Base-by-base conservation (phyloP, 495 filamentous ascomycete genomes). In the Neurospora intermedia region DNA sequence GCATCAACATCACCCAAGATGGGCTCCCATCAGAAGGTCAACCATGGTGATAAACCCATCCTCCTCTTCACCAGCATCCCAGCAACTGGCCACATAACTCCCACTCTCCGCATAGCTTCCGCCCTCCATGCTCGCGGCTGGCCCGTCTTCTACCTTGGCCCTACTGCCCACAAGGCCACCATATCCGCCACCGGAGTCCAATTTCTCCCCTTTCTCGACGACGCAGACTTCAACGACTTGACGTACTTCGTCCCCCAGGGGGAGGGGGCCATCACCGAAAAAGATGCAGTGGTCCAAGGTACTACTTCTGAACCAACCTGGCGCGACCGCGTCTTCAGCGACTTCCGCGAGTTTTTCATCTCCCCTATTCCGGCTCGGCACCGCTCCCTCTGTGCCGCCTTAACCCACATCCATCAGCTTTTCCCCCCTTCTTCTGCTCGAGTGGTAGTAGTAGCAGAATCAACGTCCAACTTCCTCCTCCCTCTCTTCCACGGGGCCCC, bases 71-170 rank as follows among this genome's bases (percentile, higher is more conserved):
- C 70, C 1, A 69, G 74, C 20, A 43, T 69, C 43, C 39, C 45
- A 18, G 69, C 71, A 18, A 27, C 76, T 0, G 76, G 77, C 8
- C 77, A 77, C 54, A 73, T 71, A 15, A 71, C 70, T 20, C 70
- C 70, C 18, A 54, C 70, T 62, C 9, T 23, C 48, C 31, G 72
- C 70, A 7, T 72, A 72, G 38, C 27, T 70, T 35, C 70, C 62
- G 11, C 31, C 76, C n/a, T 69, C 76, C 13, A 66, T 35, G 13
- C 73, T 8, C 74, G 69, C 2, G 77, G 76, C 38, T 83, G 75
- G 75, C 69, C 74, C 6, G 76, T 75, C n/a, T 79, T 73, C 72
- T 82, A 83, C 74, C 75, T 84, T 1, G 77, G 77, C 48, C 73
- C 76, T 11, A 77, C 76, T 0, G 75, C 76, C n/a, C 80, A 78